Percentiles rank a stretch among this genome's conserved stretches.
phyloP scores from a whole-genome alignment of 495 filamentous ascomycete genomes.

The Neurospora sublineolata region DNA sequence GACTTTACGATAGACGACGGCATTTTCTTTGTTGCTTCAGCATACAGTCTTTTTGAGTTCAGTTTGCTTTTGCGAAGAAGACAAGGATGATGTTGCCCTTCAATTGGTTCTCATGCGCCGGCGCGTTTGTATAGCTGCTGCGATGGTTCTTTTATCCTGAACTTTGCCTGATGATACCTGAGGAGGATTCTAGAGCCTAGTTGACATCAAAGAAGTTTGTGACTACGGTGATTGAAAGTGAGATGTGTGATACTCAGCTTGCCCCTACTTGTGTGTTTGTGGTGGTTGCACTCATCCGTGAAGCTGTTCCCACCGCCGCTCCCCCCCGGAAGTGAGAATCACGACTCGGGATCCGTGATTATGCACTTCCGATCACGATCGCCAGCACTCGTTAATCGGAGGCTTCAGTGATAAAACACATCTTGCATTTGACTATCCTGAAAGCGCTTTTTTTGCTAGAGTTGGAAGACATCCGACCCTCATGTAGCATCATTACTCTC shows the following conservation, averaged over 20 bases:
- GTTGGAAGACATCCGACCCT: too few relatives aligned
- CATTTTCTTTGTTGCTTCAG: not conserved
- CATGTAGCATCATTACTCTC: too few relatives aligned
- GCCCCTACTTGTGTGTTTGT: too few relatives aligned
- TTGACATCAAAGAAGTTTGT: not conserved
- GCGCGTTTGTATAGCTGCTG: not conserved
- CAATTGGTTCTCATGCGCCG: not conserved
- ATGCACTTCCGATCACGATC: too few relatives aligned
- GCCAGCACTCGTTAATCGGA: not conserved
- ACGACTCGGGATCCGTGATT: too few relatives aligned
- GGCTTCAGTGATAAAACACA: not conserved
- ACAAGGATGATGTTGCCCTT: not conserved
- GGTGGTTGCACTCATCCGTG: not conserved
- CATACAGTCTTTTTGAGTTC: not conserved
- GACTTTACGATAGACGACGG: not conserved
- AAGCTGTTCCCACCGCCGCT: not conserved
- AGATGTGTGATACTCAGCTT: too few relatives aligned
- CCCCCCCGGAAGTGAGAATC: not conserved
- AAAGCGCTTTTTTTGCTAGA: too few relatives aligned
- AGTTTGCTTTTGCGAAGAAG: too few relatives aligned
- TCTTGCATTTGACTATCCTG: too few relatives aligned
- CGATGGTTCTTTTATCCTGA: not conserved
- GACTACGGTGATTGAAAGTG: too few relatives aligned
- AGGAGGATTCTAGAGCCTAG: not conserved
- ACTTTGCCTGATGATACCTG: not conserved